Percentiles rank a stretch among this genome's conserved stretches.
phyloP scores from a whole-genome alignment of 352 stramenopile genomes.

The Phytophthora hibernalis region DNA sequence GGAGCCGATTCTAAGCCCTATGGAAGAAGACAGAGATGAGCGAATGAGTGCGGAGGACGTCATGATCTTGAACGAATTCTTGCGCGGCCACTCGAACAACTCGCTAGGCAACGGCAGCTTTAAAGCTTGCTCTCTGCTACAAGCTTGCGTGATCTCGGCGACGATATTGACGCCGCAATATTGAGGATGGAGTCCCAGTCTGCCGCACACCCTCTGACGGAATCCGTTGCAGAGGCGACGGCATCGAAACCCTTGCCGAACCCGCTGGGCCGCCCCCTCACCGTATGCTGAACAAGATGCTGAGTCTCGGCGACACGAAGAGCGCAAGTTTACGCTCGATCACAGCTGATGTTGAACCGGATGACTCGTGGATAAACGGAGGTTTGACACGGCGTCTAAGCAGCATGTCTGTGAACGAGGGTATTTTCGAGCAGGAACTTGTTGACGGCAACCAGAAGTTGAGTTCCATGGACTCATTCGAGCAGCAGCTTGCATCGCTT shows the following conservation, averaged over 20 bases:
- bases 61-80: constrained; percentile 67
- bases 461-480: constrained; percentile 41
- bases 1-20: constrained; percentile 51
- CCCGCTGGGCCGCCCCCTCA: constrained; percentile 28
- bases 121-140: constrained; percentile 48
- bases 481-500: constrained; percentile 51
- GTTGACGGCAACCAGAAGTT: constrained; percentile 44
- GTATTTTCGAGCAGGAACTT: constrained; percentile 39
- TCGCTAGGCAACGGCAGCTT: constrained; percentile 50
- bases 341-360: constrained; percentile 54
- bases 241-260: constrained; percentile 25
- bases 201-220: constrained; percentile 13
- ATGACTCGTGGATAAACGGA: constrained; percentile 58
- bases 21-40: constrained; percentile 55
- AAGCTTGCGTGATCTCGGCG: constrained; percentile 35
- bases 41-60: constrained; percentile 66
- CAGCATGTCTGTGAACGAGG: constrained; percentile 52
- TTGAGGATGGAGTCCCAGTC: constrained; percentile 40
- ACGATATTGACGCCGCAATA: constrained; percentile 48
- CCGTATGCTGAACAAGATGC: constrained; percentile 48
- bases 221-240: constrained; percentile 17
- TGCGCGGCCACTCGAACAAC: constrained; percentile 58
- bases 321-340: constrained; percentile 62
- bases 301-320: constrained; percentile 64
- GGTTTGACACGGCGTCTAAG: constrained; percentile 57